Conservation (phyloP, 441 rosid genomes). For the Populus hybrid region DNA sequence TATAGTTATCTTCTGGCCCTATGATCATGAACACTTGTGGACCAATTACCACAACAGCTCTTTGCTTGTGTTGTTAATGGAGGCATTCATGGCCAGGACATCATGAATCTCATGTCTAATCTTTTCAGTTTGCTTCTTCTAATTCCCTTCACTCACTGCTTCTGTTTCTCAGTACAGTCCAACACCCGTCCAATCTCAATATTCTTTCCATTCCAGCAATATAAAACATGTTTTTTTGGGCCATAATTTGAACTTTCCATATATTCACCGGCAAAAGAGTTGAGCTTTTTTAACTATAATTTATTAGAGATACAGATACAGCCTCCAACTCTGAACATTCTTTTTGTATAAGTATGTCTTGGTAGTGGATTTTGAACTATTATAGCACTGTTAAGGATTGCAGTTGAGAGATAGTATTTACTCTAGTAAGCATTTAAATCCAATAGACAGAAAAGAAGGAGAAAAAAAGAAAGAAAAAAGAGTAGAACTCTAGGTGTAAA, state of each 20-base stretch:
- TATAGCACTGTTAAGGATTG: neutral
- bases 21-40: neutral
- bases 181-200: neutral
- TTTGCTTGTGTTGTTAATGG: neutral
- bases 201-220: neutral
- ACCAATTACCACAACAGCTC: neutral
- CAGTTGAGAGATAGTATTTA: neutral
- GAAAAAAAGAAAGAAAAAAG: too few relatives aligned
- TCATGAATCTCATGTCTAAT: neutral
- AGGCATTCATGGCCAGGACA: neutral
- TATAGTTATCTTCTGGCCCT: neutral
- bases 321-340: neutral
- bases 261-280: neutral
- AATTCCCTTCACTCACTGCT: neutral
- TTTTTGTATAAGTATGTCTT: too few relatives aligned
- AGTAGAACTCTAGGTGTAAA: neutral
- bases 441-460: neutral
- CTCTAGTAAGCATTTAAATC: neutral
- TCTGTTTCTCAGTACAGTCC: neutral
- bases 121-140: neutral
- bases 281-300: neutral
- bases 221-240: neutral
- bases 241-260: neutral
- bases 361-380: neutral
- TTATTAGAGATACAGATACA: too few relatives aligned